phyloP scores from a whole-genome alignment of 768 basidiomycete genomes.

The Pleurotus sapidus region DNA sequence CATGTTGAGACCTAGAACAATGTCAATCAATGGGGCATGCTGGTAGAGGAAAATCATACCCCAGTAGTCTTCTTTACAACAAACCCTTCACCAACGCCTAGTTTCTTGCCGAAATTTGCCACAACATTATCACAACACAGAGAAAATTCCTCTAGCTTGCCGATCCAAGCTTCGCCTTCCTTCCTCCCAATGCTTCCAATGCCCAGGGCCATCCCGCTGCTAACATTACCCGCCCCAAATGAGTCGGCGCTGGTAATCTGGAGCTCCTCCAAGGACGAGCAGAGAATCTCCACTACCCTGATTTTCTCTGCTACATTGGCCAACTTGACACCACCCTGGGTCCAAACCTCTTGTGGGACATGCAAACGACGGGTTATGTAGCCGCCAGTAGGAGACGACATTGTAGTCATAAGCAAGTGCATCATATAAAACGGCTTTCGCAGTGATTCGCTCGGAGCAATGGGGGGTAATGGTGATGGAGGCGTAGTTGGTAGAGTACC shows the following conservation, averaged over 20 bases:
- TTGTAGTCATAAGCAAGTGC: constrained; percentile 74
- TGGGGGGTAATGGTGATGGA: constrained; percentile 72
- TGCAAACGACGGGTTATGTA: constrained; percentile 85
- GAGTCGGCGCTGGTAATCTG: constrained; percentile 66
- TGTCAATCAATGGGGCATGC: not conserved
- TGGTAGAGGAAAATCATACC: constrained; percentile 1
- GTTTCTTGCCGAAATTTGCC: constrained; percentile 80
- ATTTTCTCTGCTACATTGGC: constrained; percentile 81
- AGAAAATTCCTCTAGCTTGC: constrained; percentile 79
- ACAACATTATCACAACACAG: constrained; percentile 77
- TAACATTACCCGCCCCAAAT: constrained; percentile 78
- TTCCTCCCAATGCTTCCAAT: constrained; percentile 75
- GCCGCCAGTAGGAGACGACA: constrained; percentile 78
- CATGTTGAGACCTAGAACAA: constrained; percentile 42
- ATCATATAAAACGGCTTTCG: constrained; percentile 92
- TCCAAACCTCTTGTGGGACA: constrained; percentile 89
- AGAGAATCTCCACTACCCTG: constrained; percentile 77
- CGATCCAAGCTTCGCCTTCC: constrained; percentile 77
- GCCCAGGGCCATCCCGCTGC: constrained; percentile 69
- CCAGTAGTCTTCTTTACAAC: constrained; percentile 64
- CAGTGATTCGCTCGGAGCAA: constrained; percentile 67
- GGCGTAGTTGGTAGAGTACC: constrained; percentile 70
- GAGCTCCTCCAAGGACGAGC: constrained; percentile 77
- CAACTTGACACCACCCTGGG: constrained; percentile 85
- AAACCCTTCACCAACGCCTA: constrained; percentile 87